Base-by-base conservation (phyloP, 495 filamentous ascomycete species). In the Extremus antarcticus region DNA sequence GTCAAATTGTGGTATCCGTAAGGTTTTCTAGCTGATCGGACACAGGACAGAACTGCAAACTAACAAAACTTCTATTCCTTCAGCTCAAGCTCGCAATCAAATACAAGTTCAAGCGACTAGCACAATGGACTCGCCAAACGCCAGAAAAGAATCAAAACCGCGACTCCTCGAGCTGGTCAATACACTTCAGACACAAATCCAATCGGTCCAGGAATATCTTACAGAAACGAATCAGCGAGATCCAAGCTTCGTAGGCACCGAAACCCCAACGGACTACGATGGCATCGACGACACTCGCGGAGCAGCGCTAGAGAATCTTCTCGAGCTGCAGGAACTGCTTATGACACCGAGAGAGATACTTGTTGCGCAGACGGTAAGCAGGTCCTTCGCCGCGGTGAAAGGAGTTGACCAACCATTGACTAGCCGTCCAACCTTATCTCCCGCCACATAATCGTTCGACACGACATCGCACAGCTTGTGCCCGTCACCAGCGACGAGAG, bases 361-460 rank as follows among this genome's bases (percentile, higher is more conserved):
- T 3, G 10, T 24, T 25, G 13, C 10, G 11, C 46, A 23, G 41
- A 17, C 41, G 41, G 41, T 45, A 45, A 4, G 41, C 17, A 45
- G 4, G 4, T 9, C 29, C 13, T 35, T 35, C 4, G 7, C 13
- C 13, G 29, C 29, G 29, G 29, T 35, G 29, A 35, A 35, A 35
- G n/a, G n/a, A n/a, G n/a, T n/a, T n/a, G n/a, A n/a, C n/a, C n/a
- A n/a, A n/a, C n/a, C n/a, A n/a, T n/a, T n/a, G n/a, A n/a, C 35
- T 40, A 9, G 20, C 15, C 41, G 16, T 17, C 41, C 7, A 21
- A 45, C 17, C 41, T 45, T 7, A n/a, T 45, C 8, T 21, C 11
- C 23, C 45, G 54, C 50, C 56, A 59, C 22, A 25, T 25, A 17
- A 25, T 59, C 39, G 25, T 19, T 3, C 56, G 38, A 43, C 53